These are phyloP conservation scores for Kurtzmaniella fragi DNA, from an alignment of 805 yeast species.

Conservation along the genomic window DNA sequence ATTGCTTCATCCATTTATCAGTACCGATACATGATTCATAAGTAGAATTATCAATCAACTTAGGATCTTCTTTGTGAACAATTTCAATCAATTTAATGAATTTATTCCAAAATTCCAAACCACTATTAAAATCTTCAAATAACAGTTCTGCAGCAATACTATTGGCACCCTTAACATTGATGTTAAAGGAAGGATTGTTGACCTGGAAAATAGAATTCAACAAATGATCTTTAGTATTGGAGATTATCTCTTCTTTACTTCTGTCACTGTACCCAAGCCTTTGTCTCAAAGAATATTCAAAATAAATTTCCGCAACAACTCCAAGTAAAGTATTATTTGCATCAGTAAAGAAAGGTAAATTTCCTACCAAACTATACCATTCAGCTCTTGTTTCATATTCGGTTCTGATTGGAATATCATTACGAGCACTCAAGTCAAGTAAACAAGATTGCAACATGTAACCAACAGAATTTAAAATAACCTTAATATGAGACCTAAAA, in stretches of 20 bases:
- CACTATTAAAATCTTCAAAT: conserved; percentile 24
- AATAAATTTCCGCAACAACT: conserved; percentile 49
- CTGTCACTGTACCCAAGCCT: conserved; percentile 14
- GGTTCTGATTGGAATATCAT: conserved; percentile 44
- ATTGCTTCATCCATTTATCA: conserved; percentile 25
- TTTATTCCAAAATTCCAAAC: conserved; percentile 30
- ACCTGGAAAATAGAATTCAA: conserved; percentile 34
- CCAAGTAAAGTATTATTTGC: conserved; percentile 63
- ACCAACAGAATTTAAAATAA: conserved; percentile 44
- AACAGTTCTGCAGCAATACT: conserved; percentile 30
- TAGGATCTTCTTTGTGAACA: conserved; percentile 21
- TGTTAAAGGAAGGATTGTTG: conserved; percentile 32
- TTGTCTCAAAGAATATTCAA: conserved; percentile 36
- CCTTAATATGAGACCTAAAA: conserved; percentile 60
- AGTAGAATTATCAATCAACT: conserved; percentile 19
- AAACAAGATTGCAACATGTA: conserved; percentile 50
- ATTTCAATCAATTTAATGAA: conserved; percentile 24
- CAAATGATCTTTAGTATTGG: conserved; percentile 26
- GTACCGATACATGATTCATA: conserved; percentile 19
- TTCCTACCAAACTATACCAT: conserved; percentile 55
- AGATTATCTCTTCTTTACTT: conserved; percentile 21
- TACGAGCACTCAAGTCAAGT: conserved; percentile 46
- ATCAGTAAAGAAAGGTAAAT: conserved; percentile 56
- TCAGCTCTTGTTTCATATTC: conserved; percentile 34
- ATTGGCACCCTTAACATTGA: conserved; percentile 37